phyloP scores from a whole-genome alignment of 2,329 filamentous ascomycete genomes.

The Mycogone perniciosa region DNA sequence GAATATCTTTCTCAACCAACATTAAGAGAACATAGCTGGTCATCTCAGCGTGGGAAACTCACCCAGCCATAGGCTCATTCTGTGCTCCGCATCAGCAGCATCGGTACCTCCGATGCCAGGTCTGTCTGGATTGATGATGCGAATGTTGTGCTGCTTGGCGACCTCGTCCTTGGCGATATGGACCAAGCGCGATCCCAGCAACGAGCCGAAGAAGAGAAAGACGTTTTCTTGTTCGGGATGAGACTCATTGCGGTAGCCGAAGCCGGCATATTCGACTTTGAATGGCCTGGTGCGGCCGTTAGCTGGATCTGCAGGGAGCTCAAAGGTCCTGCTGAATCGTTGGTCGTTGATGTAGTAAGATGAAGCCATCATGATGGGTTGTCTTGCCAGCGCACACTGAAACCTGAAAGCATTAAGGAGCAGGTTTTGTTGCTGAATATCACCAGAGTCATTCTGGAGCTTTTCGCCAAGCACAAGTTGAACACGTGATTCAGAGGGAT shows the following conservation, averaged over 20 bases:
- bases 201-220: conserved; percentile 23
- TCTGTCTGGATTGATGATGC: conserved; percentile 28
- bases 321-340: conserved; percentile 20
- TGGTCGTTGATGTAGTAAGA: conserved; percentile 11
- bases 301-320: conserved; percentile 14
- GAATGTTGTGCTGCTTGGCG: conserved; percentile 25
- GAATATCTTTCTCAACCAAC: too few relatives aligned
- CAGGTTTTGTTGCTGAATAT: too few relatives aligned
- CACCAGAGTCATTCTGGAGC: too few relatives aligned
- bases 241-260: conserved; percentile 24
- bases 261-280: conserved; percentile 25
- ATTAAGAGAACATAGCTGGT: too few relatives aligned
- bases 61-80: conserved; percentile 24
- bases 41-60: background rate
- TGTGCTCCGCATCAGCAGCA: conserved; percentile 16
- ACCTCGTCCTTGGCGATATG: conserved; percentile 28
- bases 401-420: too few relatives aligned
- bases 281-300: conserved; percentile 10
- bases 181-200: conserved; percentile 25
- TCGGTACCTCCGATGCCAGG: conserved; percentile 32
- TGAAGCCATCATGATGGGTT: background rate
- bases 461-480: too few relatives aligned
- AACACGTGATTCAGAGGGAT: too few relatives aligned
- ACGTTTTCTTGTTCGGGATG: conserved; percentile 21
- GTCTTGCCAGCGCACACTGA: too few relatives aligned